phyloP scores from a whole-genome alignment of 2,329 filamentous ascomycete genomes.

The Cordyceps cicadae region DNA sequence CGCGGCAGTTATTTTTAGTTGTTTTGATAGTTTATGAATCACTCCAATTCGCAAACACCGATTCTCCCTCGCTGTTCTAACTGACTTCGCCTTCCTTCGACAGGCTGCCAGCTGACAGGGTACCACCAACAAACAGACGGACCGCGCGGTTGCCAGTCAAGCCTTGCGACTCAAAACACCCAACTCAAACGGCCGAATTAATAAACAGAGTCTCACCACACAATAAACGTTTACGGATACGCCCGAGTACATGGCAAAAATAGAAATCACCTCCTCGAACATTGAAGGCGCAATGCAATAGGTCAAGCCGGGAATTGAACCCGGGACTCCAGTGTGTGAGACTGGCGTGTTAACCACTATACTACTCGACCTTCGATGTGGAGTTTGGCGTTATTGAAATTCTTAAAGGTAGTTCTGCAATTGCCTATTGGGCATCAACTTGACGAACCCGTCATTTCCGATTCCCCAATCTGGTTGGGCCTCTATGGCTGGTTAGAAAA shows the following conservation, averaged over 20 bases:
- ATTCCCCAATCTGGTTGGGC: background rate
- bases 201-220: too few relatives aligned
- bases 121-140: too few relatives aligned
- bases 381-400: background rate
- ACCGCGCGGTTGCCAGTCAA: too few relatives aligned
- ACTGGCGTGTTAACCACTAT: conserved; percentile 18
- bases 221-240: background rate
- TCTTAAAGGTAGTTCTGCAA: background rate
- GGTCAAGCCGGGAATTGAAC: conserved; percentile 17
- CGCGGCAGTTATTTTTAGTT: background rate
- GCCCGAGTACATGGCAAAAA: background rate
- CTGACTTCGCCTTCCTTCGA: too few relatives aligned
- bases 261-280: background rate
- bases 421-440: background rate
- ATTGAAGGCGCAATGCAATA: background rate
- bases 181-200: background rate
- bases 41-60: background rate
- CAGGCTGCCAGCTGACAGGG: too few relatives aligned
- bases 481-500: background rate
- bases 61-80: background rate
- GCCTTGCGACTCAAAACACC: background rate
- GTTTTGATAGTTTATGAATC: background rate
- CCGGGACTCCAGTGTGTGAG: conserved; percentile 18
- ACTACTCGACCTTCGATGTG: conserved; percentile 14
- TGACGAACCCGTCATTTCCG: background rate